These are phyloP conservation scores for Clonostachys rosea DNA, from an alignment of 2,329 filamentous ascomycete species.

Conservation along the genomic window DNA sequence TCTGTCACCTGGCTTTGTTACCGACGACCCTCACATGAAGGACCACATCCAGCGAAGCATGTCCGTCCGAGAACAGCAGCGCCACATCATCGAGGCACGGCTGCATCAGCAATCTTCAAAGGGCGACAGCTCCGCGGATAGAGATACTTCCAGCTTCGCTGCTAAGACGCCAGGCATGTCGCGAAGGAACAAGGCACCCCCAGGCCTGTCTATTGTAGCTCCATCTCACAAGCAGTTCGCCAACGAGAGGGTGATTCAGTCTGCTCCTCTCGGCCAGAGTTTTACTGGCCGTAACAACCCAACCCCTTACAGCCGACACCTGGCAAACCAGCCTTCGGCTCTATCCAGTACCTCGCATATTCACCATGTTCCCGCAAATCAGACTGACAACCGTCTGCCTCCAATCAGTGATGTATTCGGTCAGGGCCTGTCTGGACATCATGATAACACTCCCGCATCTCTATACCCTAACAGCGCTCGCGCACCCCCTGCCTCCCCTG, in stretches of 20 bases:
- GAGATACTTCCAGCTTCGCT: conserved; percentile 47
- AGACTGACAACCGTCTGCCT: conserved; percentile 87
- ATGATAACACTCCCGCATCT: conserved; percentile 42
- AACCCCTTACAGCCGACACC: conserved; percentile 70
- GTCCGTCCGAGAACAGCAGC: conserved; percentile 88
- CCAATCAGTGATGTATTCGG: conserved; percentile 95
- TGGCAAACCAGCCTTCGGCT: conserved; percentile 77
- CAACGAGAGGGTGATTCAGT: conserved; percentile 93
- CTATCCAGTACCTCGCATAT: conserved; percentile 84
- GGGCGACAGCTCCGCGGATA: conserved; percentile 60
- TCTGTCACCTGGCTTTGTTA: conserved; percentile 91
- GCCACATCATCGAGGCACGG: conserved; percentile 89
- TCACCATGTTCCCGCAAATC: conserved; percentile 80
- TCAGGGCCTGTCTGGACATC: conserved; percentile 63
- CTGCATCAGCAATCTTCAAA: conserved; percentile 83
- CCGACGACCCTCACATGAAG: conserved; percentile 93
- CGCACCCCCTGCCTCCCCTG: conserved; percentile 72
- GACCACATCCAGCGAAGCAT: conserved; percentile 93
- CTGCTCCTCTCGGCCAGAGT: conserved; percentile 87
- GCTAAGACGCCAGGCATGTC: conserved; percentile 72
- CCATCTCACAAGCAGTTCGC: conserved; percentile 90
- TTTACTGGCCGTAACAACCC: conserved; percentile 87
- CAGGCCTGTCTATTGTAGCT: conserved; percentile 89
- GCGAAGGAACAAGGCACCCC: conserved; percentile 74
- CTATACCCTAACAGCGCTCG: conserved; percentile 58